Conservation (phyloP, 148 eudicot species). For the Selenicereus undatus region DNA sequence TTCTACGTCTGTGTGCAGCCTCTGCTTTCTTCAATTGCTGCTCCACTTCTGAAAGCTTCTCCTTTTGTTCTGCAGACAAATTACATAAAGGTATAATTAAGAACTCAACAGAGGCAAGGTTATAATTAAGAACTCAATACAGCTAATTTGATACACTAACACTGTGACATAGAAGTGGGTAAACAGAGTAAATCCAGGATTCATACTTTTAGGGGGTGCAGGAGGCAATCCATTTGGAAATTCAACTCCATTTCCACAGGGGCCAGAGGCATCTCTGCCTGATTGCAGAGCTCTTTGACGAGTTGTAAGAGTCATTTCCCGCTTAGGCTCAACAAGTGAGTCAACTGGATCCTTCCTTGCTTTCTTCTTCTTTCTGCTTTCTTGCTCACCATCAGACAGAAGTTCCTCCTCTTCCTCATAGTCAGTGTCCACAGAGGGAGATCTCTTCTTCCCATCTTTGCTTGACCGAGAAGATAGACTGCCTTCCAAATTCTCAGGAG, state of each 20-base stretch:
- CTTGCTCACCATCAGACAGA: conserved; percentile 52
- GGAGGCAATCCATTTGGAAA: conserved; percentile 91
- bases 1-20: conserved; percentile 77
- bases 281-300: conserved; percentile 83
- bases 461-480: conserved; percentile 30
- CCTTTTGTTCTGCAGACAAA: conserved; percentile 58
- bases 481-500: conserved; percentile 33
- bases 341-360: conserved; percentile 49
- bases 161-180: background rate
- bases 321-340: conserved; percentile 48
- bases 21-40: conserved; percentile 79
- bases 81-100: background rate
- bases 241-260: conserved; percentile 56
- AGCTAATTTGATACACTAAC: background rate
- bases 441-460: conserved; percentile 51
- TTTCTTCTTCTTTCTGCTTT: conserved; percentile 54
- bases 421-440: conserved; percentile 54
- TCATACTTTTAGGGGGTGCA: conserved; percentile 72
- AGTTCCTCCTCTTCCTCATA: conserved; percentile 64
- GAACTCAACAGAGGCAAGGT: background rate
- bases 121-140: background rate
- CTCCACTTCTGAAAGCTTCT: conserved; percentile 72
- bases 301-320: conserved; percentile 69
- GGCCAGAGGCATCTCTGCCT: conserved; percentile 55
- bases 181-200: background rate